These are phyloP conservation scores for Diaporthe humulicola DNA, from an alignment of 2,329 filamentous ascomycete species.

Conservation along the genomic window DNA sequence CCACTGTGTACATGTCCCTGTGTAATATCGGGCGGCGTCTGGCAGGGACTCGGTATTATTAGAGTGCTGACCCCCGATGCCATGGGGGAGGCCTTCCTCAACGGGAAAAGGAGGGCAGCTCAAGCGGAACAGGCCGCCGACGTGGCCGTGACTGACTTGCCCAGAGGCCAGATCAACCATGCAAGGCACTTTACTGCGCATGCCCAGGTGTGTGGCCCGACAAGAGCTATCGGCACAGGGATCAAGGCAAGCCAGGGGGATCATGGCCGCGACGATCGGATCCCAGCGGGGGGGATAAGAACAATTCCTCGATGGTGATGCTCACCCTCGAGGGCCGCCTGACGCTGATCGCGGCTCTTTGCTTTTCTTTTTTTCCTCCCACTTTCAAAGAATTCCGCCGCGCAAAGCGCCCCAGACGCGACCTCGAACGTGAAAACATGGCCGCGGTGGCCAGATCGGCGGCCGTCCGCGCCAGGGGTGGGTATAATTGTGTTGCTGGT, in stretches of 20 bases:
- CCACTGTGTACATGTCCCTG: not conserved
- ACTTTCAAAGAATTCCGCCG: slow-evolving; percentile 4
- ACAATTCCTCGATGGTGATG: not conserved
- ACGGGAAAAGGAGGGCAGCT: slow-evolving; percentile 30
- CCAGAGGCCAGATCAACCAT: slow-evolving; percentile 30
- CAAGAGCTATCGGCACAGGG: slow-evolving; percentile 2
- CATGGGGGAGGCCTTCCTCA: slow-evolving; percentile 26
- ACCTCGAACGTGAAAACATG: slow-evolving; percentile 2
- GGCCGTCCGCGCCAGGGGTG: slow-evolving; percentile 27
- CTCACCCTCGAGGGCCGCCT: not conserved
- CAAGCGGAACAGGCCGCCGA: slow-evolving; percentile 16
- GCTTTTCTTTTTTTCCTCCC: not conserved
- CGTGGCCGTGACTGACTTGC: slow-evolving; percentile 34
- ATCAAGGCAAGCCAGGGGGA: not conserved
- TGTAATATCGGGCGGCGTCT: slow-evolving; percentile 10
- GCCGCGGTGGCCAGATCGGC: slow-evolving; percentile 18
- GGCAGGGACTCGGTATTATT: not conserved
- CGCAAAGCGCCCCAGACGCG: slow-evolving; percentile 30
- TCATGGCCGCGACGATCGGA: not conserved
- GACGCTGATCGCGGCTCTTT: slow-evolving; percentile 24
- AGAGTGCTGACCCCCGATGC: slow-evolving; percentile 26
- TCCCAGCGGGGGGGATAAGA: not conserved
- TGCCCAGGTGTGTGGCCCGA: slow-evolving; percentile 21
- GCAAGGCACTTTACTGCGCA: slow-evolving; percentile 31
- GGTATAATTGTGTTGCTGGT: slow-evolving; percentile 6